phyloP scores from a whole-genome alignment of 2,329 filamentous ascomycete species.

The Ophiostoma novo-ulmi region DNA sequence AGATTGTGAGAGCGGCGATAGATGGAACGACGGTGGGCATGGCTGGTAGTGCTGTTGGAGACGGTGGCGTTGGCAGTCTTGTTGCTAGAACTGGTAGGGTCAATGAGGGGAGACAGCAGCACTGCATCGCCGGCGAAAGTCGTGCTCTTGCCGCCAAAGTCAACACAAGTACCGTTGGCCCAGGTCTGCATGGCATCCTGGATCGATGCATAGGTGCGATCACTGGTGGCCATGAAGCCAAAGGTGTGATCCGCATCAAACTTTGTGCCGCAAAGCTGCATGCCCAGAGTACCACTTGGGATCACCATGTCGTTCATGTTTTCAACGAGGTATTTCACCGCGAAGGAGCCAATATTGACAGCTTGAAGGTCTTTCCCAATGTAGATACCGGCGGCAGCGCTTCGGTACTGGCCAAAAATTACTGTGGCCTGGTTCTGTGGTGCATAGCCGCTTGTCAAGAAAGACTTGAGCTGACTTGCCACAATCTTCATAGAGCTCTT shows the following conservation, averaged over 20 bases:
- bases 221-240: conserved; percentile 34
- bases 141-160: conserved; percentile 3
- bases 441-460: neutral
- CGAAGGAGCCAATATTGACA: neutral
- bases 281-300: neutral
- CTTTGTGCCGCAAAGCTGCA: conserved; percentile 36
- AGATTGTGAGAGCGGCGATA: neutral
- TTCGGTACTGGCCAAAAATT: neutral
- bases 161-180: conserved; percentile 27
- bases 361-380: neutral
- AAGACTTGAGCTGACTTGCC: conserved; percentile 1
- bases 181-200: conserved; percentile 34
- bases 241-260: conserved; percentile 35
- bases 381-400: neutral
- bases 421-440: neutral
- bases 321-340: neutral
- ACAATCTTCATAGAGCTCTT: neutral
- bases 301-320: neutral
- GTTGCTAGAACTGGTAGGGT: neutral
- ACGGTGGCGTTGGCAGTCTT: neutral
- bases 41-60: neutral
- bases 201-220: conserved; percentile 33
- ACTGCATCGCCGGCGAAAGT: neutral
- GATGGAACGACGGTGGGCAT: neutral
- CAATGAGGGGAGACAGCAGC: neutral